These are phyloP conservation scores for Candida neerlandica DNA, from an alignment of 1,139 yeast species.

Conservation along the genomic window DNA sequence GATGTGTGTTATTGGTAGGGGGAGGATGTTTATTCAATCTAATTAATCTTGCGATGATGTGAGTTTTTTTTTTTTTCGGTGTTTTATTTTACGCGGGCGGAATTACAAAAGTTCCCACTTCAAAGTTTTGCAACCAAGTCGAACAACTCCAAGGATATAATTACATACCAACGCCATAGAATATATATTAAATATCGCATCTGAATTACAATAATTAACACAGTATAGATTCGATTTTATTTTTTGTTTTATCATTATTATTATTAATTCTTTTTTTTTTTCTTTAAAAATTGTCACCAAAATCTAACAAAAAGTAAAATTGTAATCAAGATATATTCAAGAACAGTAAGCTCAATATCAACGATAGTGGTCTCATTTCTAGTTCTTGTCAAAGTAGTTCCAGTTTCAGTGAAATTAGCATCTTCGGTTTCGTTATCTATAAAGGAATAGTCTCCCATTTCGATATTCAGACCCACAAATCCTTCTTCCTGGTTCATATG, in stretches of 20 bases:
- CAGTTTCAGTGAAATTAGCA: neutral
- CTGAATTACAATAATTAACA: neutral
- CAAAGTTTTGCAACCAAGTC: neutral
- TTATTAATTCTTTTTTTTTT: too few species aligned
- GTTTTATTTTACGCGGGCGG: neutral
- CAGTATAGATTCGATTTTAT: neutral
- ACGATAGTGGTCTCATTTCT: neutral
- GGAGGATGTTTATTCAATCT: neutral
- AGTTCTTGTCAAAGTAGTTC: neutral
- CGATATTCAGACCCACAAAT: neutral
- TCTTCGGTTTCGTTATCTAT: neutral
- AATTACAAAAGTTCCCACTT: neutral
- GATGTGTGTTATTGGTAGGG: neutral
- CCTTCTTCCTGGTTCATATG: neutral
- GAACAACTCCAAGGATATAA: neutral
- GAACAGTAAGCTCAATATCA: neutral
- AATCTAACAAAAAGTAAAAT: conserved; percentile 1
- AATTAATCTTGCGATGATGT: conserved; percentile 1
- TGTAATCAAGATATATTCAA: neutral
- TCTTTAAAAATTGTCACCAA: neutral
- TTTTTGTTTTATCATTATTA: neutral
- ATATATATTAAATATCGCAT: neutral
- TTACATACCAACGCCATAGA: neutral
- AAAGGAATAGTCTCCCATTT: neutral
- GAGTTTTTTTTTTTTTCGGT: conserved; percentile 4